Evolutionary conservation across 257 asterid genomes (phyloP).

Genomic region (Coffea canephora): DNA sequence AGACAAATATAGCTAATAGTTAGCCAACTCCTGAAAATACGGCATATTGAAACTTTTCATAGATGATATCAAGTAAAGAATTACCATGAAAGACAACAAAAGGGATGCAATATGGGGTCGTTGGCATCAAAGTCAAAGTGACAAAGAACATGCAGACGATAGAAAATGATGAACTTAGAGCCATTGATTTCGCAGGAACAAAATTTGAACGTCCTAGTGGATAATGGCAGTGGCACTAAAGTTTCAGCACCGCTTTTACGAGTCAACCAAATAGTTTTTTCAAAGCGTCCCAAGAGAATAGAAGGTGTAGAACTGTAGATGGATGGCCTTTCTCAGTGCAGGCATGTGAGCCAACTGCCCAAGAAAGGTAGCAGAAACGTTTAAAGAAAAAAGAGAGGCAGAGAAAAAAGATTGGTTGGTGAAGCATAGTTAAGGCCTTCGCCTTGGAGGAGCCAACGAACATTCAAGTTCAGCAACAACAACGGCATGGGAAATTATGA

Average conservation of each 20-base stretch:
- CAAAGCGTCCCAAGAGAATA: background rate
- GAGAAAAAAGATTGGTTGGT: background rate
- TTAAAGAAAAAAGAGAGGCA: background rate
- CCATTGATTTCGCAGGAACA: conserved; percentile 15
- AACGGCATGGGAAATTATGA: too few relatives aligned
- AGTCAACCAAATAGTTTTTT: background rate
- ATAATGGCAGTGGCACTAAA: background rate
- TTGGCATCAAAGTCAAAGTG: conserved; percentile 35
- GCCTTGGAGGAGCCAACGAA: background rate
- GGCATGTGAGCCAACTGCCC: background rate
- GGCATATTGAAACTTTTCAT: background rate
- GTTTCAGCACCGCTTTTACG: background rate
- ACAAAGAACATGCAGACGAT: conserved; percentile 11
- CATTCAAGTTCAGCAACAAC: background rate
- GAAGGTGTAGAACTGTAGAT: background rate
- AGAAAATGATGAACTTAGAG: conserved; percentile 11
- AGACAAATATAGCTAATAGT: too few relatives aligned
- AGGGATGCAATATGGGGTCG: conserved; percentile 48
- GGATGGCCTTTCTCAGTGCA: background rate
- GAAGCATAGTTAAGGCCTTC: background rate
- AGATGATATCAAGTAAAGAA: background rate
- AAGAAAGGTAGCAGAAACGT: background rate
- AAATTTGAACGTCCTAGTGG: conserved; percentile 13
- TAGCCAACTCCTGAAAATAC: background rate
- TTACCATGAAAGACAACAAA: conserved; percentile 85